Conservation (phyloP, 805 yeast genomes). For the Peterozyma xylosa region DNA sequence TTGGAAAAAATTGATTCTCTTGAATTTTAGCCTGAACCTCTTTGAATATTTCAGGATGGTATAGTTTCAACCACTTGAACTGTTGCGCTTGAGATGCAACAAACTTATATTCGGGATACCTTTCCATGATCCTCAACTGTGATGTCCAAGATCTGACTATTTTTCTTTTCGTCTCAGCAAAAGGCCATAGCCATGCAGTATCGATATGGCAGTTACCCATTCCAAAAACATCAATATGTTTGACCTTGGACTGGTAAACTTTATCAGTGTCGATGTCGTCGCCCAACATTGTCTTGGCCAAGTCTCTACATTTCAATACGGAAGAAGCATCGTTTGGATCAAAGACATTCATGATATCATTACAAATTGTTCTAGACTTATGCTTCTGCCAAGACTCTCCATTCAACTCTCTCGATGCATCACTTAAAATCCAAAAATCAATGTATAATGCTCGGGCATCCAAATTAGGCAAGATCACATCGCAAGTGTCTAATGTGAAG, state of each 20-base stretch:
- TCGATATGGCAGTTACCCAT: conserved; percentile 96
- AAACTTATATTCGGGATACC: conserved; percentile 88
- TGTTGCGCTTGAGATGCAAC: conserved; percentile 97
- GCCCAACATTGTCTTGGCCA: conserved; percentile 64
- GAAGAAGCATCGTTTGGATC: conserved; percentile 60
- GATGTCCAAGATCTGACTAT: conserved; percentile 94
- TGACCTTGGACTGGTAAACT: conserved; percentile 45
- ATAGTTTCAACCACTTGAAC: conserved; percentile 81
- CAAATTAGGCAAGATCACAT: conserved; percentile 71
- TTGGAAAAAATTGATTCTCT: conserved; percentile 73
- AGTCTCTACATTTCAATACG: conserved; percentile 53
- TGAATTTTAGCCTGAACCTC: conserved; percentile 59
- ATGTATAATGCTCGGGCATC: conserved; percentile 70
- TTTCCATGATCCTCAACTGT: conserved; percentile 75
- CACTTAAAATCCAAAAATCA: conserved; percentile 86
- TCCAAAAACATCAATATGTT: conserved; percentile 59
- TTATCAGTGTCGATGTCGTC: conserved; percentile 50
- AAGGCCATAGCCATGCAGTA: conserved; percentile 99
- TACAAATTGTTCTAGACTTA: conserved; percentile 74
- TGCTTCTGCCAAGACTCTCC: conserved; percentile 76
- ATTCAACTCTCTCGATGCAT: conserved; percentile 82
- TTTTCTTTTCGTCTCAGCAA: conserved; percentile 90
- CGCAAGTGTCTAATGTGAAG: conserved; percentile 64
- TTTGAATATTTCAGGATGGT: conserved; percentile 75
- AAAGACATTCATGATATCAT: conserved; percentile 75